These are phyloP conservation scores for Saprolegnia parasitica DNA, from an alignment of 352 stramenopile species.

Conservation along the genomic window DNA sequence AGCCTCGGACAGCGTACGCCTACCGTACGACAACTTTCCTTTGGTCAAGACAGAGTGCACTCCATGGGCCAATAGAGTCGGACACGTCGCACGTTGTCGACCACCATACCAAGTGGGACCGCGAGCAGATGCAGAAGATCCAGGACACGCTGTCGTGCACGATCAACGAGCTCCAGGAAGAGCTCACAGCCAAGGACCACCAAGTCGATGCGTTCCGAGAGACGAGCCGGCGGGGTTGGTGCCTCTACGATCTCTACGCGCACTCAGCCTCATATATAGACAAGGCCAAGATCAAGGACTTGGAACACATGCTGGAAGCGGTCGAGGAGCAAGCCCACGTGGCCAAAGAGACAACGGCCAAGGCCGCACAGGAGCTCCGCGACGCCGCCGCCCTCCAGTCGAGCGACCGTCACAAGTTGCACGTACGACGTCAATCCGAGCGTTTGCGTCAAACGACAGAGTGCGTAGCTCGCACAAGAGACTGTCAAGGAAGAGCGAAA, in stretches of 20 bases:
- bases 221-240: neutral
- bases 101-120: slow-evolving; percentile 51
- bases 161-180: slow-evolving; percentile 76
- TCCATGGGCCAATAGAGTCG: neutral
- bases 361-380: slow-evolving; percentile 54
- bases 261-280: slow-evolving; percentile 38
- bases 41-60: no score
- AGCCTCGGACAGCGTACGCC: neutral
- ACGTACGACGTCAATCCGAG: slow-evolving; percentile 22
- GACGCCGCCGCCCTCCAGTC: slow-evolving; percentile 51
- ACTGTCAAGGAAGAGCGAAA: slow-evolving; percentile 48
- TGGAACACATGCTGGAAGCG: slow-evolving; percentile 46
- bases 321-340: slow-evolving; percentile 40
- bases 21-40: slow-evolving; percentile 2
- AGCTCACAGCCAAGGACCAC: slow-evolving; percentile 61
- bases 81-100: neutral
- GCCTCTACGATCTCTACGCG: neutral
- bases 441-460: neutral
- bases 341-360: slow-evolving; percentile 35
- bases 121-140: slow-evolving; percentile 66
- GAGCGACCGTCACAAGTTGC: slow-evolving; percentile 47
- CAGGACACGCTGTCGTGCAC: slow-evolving; percentile 62
- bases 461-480: slow-evolving; percentile 25
- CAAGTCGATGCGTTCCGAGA: slow-evolving; percentile 12
- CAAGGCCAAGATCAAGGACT: slow-evolving; percentile 52